Evolutionary conservation across 2,329 filamentous ascomycete genomes (phyloP).

Genomic region (Sclerotinia trifoliorum): DNA sequence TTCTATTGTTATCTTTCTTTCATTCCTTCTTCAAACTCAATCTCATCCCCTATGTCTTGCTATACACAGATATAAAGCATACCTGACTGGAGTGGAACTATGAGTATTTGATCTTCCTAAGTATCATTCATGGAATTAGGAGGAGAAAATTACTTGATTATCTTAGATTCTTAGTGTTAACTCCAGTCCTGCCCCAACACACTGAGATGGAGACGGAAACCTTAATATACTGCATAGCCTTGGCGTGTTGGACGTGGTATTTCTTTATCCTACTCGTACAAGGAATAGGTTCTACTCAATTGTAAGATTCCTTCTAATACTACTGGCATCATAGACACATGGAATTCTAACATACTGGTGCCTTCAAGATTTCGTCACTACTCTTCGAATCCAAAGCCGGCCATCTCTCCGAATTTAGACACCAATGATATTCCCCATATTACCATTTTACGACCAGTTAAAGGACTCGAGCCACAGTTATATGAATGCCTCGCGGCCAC

Average conservation of each 20-base stretch:
- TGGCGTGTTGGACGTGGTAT: slow-evolving; percentile 54
- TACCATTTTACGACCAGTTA: slow-evolving; percentile 89
- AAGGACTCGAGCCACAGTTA: slow-evolving; percentile 83
- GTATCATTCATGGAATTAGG: background rate
- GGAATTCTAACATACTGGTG: background rate
- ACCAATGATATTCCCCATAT: slow-evolving; percentile 68
- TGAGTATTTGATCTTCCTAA: too few species aligned
- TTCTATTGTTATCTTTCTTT: background rate
- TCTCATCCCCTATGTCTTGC: too few species aligned
- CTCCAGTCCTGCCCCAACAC: background rate
- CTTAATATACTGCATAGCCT: slow-evolving; percentile 42
- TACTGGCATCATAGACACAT: background rate
- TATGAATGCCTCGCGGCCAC: slow-evolving; percentile 90
- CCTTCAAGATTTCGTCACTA: slow-evolving; percentile 52
- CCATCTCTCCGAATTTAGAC: slow-evolving; percentile 52
- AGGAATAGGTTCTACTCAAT: slow-evolving; percentile 53
- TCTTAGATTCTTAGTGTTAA: background rate
- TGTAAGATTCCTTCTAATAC: slow-evolving; percentile 44
- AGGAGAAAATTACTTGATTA: background rate
- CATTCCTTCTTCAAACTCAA: too few species aligned
- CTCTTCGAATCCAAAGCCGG: slow-evolving; percentile 49
- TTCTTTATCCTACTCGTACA: slow-evolving; percentile 54
- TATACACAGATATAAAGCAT: background rate
- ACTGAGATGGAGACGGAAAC: slow-evolving; percentile 27
- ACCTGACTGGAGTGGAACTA: background rate